Base-by-base conservation (phyloP, 345 rosid species). In the Pistacia vera region DNA sequence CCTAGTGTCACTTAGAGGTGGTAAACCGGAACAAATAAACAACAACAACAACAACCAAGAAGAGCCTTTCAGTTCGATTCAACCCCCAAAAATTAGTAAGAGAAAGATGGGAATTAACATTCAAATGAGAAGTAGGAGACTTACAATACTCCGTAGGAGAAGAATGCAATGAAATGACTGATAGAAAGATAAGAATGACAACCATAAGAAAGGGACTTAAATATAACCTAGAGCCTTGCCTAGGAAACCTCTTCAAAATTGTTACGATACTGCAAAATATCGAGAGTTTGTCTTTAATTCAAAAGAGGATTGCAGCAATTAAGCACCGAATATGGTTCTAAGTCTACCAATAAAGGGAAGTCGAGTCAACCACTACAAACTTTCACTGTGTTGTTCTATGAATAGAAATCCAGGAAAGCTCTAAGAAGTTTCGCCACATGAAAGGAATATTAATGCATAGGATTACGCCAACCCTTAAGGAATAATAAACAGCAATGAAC, bases 101-200 rank as follows among this genome's bases (percentile, higher is more conserved):
- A 41, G 10, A 41, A 41, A 77, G 51, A 48, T 14, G 55, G 17
- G 12, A 9, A 59, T 67, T 35, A 58, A 54, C 36, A 8, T 41
- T 12, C 54, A 44, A 66, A 48, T 55, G 28, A 16, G 75, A n/a
- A 61, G 18, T 8, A 56, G 60, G 38, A 55, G 66, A 70, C 78
- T 69, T 70, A 74, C 72, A 74, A 69, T 58, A 68, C 3, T 11
- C 68, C 10, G 33, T 56, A 48, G 66, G 56, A 64, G 33, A 63
- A 56, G 25, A 58, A 66, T 20, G 41, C 68, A 68, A 60, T 49
- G 11, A 58, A 56, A n/a, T 36, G 25, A 64, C 51, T 65, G 62
- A n/a, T 8, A 70, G 74, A 35, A 38, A 20, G 74, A n/a, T 63
- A 49, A 5, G 33, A 62, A 48, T 61, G 35, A 49, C n/a, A 30